Conservation (phyloP, 1,284 basidiomycete genomes). For the Volvariella volvacea region DNA sequence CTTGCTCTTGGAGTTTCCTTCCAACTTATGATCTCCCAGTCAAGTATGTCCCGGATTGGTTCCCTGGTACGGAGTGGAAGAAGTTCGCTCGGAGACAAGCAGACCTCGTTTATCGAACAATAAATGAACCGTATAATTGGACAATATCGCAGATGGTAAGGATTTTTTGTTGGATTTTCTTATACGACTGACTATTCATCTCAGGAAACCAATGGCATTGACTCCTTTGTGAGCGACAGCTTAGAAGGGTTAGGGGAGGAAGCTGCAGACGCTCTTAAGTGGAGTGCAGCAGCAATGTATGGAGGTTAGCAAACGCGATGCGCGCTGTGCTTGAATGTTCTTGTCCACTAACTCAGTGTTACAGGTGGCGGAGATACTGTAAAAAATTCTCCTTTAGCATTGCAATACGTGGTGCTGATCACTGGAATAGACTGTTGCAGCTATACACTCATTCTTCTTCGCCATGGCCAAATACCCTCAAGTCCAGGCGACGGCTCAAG, state of each 20-base stretch:
- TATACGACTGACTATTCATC: no score
- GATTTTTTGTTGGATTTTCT: no score
- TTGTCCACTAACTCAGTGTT: no score
- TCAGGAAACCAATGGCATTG: not conserved
- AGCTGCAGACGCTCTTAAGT: not conserved
- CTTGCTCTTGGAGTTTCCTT: not conserved
- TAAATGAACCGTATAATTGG: conserved; percentile 23
- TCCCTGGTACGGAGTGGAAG: conserved; percentile 40
- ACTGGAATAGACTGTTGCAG: conserved; percentile 34
- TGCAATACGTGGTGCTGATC: no score
- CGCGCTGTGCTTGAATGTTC: no score
- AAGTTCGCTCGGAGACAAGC: conserved; percentile 28
- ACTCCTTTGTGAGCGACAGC: no score
- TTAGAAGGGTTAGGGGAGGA: not conserved
- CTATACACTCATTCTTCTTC: conserved; percentile 39
- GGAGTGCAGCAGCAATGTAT: conserved; percentile 15
- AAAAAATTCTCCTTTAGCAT: no score
- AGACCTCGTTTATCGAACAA: conserved; percentile 12
- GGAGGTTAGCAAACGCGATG: conserved; percentile 16
- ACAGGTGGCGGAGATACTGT: conserved; percentile 1
- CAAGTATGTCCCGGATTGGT: conserved; percentile 36
- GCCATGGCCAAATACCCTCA: conserved; percentile 40
- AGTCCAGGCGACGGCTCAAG: conserved; percentile 17
- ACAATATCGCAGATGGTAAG: conserved; percentile 1
- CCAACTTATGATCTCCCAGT: conserved; percentile 12